Percentiles rank a stretch among this genome's conserved stretches.
These are phyloP conservation scores for Saccharomycopsis synnaedendra DNA, from an alignment of 805 yeast species.

Conservation along the genomic window DNA sequence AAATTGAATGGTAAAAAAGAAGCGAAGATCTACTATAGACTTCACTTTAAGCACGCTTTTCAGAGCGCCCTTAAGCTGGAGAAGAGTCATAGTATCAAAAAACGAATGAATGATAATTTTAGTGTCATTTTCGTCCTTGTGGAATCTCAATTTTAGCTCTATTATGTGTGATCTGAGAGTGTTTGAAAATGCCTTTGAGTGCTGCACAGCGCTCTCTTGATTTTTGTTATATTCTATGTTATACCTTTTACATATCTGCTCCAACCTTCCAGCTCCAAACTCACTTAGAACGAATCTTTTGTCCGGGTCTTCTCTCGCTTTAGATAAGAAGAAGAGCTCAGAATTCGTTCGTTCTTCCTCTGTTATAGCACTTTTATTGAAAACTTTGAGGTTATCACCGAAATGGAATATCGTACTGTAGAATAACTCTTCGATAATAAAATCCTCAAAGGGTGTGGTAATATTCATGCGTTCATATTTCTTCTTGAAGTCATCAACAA, in stretches of 20 bases:
- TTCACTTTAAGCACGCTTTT: conserved; percentile 1
- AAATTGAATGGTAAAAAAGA: conserved; percentile 7
- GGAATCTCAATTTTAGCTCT: background rate
- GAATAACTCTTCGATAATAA: conserved; percentile 18
- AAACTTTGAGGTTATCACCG: conserved; percentile 22
- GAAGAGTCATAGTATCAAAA: background rate
- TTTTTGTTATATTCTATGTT: too few species aligned
- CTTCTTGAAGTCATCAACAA: conserved; percentile 11
- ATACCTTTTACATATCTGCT: too few species aligned
- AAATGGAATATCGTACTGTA: conserved; percentile 17
- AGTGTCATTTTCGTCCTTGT: background rate
- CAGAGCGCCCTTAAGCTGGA: conserved; percentile 7
- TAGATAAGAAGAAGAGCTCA: conserved; percentile 54
- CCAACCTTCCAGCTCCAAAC: too few species aligned
- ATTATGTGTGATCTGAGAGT: background rate
- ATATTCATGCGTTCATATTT: background rate
- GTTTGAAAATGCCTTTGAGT: background rate
- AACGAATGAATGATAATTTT: background rate
- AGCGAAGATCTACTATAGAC: conserved; percentile 1
- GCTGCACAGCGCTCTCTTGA: too few species aligned
- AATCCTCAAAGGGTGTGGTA: conserved; percentile 15
- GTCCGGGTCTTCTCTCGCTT: conserved; percentile 25
- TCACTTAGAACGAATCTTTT: background rate
- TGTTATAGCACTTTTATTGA: conserved; percentile 50
- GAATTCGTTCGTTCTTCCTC: conserved; percentile 44